Evolutionary conservation across 2,329 filamentous ascomycete genomes (phyloP).

Genomic region (Aspergillus sp.): DNA sequence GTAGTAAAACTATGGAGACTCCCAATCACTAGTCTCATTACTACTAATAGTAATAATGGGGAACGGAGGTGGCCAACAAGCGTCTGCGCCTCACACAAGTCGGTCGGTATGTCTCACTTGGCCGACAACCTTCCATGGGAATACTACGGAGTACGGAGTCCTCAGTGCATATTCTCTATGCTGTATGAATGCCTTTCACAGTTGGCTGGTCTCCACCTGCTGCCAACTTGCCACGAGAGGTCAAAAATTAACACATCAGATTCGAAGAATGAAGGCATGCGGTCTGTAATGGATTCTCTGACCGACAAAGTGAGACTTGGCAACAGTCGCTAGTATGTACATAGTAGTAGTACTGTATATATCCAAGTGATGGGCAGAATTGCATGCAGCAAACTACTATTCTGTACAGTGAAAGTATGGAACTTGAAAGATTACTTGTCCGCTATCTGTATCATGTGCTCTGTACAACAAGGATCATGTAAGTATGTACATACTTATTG

Average conservation of each 20-base stretch:
- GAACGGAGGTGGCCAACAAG: conserved; percentile 17
- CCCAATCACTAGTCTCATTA: conserved; percentile 2
- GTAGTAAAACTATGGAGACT: not conserved
- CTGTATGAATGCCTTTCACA: not conserved
- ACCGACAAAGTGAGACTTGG: too few species aligned
- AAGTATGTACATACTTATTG: too few species aligned
- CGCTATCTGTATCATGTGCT: too few species aligned
- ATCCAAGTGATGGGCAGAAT: too few species aligned
- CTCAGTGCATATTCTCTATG: not conserved
- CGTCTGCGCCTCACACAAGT: conserved; percentile 16
- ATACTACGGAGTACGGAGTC: not conserved
- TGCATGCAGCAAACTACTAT: too few species aligned
- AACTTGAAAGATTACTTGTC: too few species aligned
- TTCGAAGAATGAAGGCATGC: too few species aligned
- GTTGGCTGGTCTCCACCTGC: not conserved
- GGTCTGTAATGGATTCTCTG: too few species aligned
- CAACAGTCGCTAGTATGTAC: too few species aligned
- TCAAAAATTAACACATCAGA: not conserved
- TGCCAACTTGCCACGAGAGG: not conserved
- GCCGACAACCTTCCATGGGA: conserved; percentile 7
- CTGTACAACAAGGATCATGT: too few species aligned
- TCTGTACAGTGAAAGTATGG: too few species aligned
- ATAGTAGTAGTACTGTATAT: too few species aligned
- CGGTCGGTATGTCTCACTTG: conserved; percentile 19
- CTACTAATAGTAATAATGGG: conserved; percentile 1